Evolutionary conservation across 2,329 filamentous ascomycete species (phyloP).

Genomic region (Fusarium sp.): DNA sequence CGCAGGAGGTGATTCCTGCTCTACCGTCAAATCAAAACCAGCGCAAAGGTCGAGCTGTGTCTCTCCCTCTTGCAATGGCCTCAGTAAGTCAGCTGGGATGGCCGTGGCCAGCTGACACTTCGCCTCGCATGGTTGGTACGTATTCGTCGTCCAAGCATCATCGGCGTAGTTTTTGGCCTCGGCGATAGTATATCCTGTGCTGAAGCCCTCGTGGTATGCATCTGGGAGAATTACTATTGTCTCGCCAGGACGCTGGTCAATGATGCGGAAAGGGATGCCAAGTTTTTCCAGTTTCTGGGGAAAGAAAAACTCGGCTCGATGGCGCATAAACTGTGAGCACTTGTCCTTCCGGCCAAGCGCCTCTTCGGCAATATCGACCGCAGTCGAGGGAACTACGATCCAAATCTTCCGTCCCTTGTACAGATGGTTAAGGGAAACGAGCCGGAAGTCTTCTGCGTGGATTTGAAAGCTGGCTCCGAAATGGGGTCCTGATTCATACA

Average conservation of each 20-base stretch:
- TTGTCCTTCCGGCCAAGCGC: slow-evolving; percentile 46
- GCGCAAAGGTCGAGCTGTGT: slow-evolving; percentile 48
- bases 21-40: slow-evolving; percentile 22
- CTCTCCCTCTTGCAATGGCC: slow-evolving; percentile 46
- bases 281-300: slow-evolving; percentile 52
- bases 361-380: slow-evolving; percentile 48
- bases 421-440: slow-evolving; percentile 52
- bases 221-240: slow-evolving; percentile 53
- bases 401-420: slow-evolving; percentile 54
- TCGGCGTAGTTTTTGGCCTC: slow-evolving; percentile 55
- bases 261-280: slow-evolving; percentile 50
- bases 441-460: slow-evolving; percentile 53
- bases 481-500: slow-evolving; percentile 52
- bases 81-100: slow-evolving; percentile 50
- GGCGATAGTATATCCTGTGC: slow-evolving; percentile 54
- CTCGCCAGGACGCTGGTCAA: slow-evolving; percentile 52
- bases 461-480: slow-evolving; percentile 54
- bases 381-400: slow-evolving; percentile 51
- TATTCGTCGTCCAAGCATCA: slow-evolving; percentile 47
- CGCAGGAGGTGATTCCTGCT: slow-evolving; percentile 15
- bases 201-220: slow-evolving; percentile 54
- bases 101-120: slow-evolving; percentile 49
- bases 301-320: slow-evolving; percentile 54
- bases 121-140: slow-evolving; percentile 49
- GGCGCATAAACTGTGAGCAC: slow-evolving; percentile 55